Conservation (phyloP, 768 basidiomycete genomes). For the Lactarius quietus region DNA sequence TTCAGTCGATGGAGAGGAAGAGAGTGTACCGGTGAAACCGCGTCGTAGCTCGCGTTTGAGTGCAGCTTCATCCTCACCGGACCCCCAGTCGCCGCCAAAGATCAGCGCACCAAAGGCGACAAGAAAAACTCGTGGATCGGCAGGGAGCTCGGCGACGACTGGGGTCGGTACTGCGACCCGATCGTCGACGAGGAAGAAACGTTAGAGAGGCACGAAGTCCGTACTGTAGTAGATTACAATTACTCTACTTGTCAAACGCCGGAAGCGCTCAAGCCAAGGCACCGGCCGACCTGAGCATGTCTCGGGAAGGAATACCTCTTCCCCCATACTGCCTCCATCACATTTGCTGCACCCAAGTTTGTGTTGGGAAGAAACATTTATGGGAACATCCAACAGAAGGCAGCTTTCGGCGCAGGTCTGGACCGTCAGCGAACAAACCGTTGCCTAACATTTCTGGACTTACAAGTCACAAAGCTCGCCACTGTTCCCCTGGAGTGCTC, state of each 20-base stretch:
- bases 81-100: slow-evolving; percentile 26
- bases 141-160: slow-evolving; percentile 26
- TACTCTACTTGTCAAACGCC: too few species aligned
- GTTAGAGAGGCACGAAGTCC: not conserved
- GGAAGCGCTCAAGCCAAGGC: slow-evolving; percentile 14
- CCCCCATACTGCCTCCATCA: slow-evolving; percentile 28
- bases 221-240: too few species aligned
- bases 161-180: slow-evolving; percentile 15
- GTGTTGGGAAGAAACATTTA: slow-evolving; percentile 19
- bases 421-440: slow-evolving; percentile 2
- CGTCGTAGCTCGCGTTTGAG: slow-evolving; percentile 27
- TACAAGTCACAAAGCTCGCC: too few species aligned
- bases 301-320: slow-evolving; percentile 53
- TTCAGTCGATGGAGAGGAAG: slow-evolving; percentile 19
- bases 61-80: slow-evolving; percentile 23
- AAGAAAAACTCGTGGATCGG: slow-evolving; percentile 11
- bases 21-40: not conserved
- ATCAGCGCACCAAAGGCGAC: slow-evolving; percentile 12
- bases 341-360: slow-evolving; percentile 12
- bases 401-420: not conserved
- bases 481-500: slow-evolving; percentile 4
- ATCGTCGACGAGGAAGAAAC: slow-evolving; percentile 20
- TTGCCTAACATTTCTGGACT: too few species aligned
- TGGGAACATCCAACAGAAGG: slow-evolving; percentile 4
- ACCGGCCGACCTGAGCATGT: slow-evolving; percentile 46